Conservation (phyloP, 1,284 basidiomycete genomes). For the Ceratobasidium sp. region DNA sequence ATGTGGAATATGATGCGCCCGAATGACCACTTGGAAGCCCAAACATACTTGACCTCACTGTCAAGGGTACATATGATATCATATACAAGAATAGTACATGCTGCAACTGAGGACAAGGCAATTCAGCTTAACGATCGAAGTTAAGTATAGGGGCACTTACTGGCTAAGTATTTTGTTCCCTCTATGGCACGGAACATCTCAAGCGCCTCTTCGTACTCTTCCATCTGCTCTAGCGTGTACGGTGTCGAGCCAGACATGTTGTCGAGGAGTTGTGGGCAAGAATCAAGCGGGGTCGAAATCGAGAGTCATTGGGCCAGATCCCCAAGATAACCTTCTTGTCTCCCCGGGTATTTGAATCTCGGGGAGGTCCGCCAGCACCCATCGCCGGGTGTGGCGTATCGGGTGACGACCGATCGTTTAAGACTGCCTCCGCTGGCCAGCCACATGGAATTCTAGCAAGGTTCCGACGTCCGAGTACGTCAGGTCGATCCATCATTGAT, state of each 20-base stretch:
- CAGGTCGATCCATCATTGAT: too few relatives aligned
- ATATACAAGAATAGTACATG: constrained; percentile 9
- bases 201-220: not conserved
- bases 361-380: too few relatives aligned
- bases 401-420: too few relatives aligned
- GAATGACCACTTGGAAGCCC: constrained; percentile 13
- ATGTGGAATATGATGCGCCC: constrained; percentile 17
- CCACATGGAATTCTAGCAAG: too few relatives aligned
- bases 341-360: too few relatives aligned
- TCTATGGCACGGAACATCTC: constrained; percentile 47
- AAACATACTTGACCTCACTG: constrained; percentile 14
- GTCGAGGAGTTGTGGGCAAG: not conserved
- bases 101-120: not conserved
- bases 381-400: too few relatives aligned
- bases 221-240: not conserved
- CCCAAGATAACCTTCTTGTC: too few relatives aligned
- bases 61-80: constrained; percentile 14
- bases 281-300: not conserved
- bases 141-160: constrained; percentile 16
- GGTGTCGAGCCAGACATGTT: not conserved
- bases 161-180: constrained; percentile 56
- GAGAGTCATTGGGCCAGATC: too few relatives aligned
- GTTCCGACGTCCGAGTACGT: too few relatives aligned
- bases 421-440: too few relatives aligned
- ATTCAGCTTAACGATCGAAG: not conserved